These are phyloP conservation scores for Teunomyces gatunensis DNA, from an alignment of 805 yeast genomes.

Conservation along the genomic window DNA sequence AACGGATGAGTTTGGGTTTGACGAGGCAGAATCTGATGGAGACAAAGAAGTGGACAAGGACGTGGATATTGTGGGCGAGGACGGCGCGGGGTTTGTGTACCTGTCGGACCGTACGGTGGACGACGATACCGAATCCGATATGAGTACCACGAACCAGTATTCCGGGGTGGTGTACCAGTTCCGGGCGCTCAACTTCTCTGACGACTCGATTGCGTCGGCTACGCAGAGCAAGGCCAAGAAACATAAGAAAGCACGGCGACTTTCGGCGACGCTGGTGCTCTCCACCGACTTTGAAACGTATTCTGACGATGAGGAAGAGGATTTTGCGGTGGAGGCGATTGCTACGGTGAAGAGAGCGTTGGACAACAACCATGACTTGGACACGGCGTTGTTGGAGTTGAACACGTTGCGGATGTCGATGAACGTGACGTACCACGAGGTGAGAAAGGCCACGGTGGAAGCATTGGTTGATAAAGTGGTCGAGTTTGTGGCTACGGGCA, in stretches of 20 bases:
- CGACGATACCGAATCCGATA: constrained; percentile 38
- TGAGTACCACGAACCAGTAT: constrained; percentile 27
- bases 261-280: constrained; percentile 34
- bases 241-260: constrained; percentile 30
- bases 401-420: constrained; percentile 96
- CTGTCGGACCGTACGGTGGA: constrained; percentile 43
- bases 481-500: constrained; percentile 73
- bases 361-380: constrained; percentile 88
- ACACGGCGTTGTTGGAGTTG: constrained; percentile 87
- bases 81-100: constrained; percentile 51
- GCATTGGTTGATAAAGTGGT: constrained; percentile 70
- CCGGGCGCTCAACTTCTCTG: constrained; percentile 50
- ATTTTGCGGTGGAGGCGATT: constrained; percentile 84
- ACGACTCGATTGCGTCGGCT: constrained; percentile 55
- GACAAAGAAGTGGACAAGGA: constrained; percentile 13
- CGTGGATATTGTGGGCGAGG: constrained; percentile 42
- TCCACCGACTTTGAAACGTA: constrained; percentile 49
- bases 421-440: constrained; percentile 94
- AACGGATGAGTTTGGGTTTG: constrained; percentile 26
- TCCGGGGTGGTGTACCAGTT: constrained; percentile 48
- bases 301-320: constrained; percentile 51
- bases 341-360: constrained; percentile 92
- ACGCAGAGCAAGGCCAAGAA: constrained; percentile 44
- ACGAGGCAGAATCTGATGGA: constrained; percentile 23
- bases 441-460: constrained; percentile 72